Base-by-base conservation (phyloP, 2,329 filamentous ascomycete species). In the Pyricularia sp. region DNA sequence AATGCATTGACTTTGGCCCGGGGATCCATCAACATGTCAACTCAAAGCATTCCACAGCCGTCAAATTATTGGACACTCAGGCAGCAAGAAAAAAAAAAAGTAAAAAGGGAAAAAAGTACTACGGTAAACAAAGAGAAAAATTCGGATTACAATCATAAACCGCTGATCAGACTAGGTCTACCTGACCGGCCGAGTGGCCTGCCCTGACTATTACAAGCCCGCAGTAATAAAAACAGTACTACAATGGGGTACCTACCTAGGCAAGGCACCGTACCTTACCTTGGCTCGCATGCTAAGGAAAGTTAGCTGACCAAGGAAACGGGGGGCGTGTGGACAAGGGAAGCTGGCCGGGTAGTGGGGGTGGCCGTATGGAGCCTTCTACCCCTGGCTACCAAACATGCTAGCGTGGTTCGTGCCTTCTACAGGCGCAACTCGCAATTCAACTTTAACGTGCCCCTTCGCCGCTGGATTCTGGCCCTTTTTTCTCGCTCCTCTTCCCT, bases 401-500 rank as follows among this genome's bases (percentile, higher is more conserved):
- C 61, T 62, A 62, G 61, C 61, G 61, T 44, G 24, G 61, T 44
- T 62, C 53, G 53, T 57, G 53, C 53, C 53, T 49, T 44, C 40
- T 26, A 24, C 35, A 49, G 61, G 24, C 60, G 61, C 22, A 57
- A 57, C 31, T 40, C 61, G 22, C 61, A 40, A 62, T 62, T 35
- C 61, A 44, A 62, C 61, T 62, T 62, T 62, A 44, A 62, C 61
- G 33, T 28, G 35, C 61, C 61, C 61, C 61, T 44, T 62, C 40
- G 35, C 33, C 35, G 61, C 40, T 62, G 31, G 40, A 24, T 62
- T 62, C 26, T 44, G 31, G n/a, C 40, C 60, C 35, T 35, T 44
- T 31, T 49, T 33, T 62, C 31, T 28, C 44, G 30, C 28, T 44
- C 44, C 26, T 26, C 22, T 40, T 49, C 16, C 19, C n/a, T 63